These are phyloP conservation scores for Lactuca saligna DNA, from an alignment of 129 eudicot genomes.

Conservation along the genomic window DNA sequence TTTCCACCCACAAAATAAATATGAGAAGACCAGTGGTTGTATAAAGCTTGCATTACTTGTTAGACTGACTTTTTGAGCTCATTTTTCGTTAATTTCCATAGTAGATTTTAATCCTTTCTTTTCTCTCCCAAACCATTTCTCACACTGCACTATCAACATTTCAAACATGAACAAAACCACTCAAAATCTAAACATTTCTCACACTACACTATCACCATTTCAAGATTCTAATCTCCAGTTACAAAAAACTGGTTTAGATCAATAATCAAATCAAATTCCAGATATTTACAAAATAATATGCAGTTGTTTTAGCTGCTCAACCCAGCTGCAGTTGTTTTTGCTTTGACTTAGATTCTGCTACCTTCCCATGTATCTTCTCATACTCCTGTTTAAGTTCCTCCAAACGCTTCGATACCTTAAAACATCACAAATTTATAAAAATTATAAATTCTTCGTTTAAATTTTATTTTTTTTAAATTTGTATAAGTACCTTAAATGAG, in stretches of 20 bases:
- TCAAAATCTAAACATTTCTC: not conserved
- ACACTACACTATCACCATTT: slow-evolving; percentile 4
- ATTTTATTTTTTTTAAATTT: too few species aligned
- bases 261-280: slow-evolving; percentile 4
- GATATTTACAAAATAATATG: slow-evolving; percentile 26
- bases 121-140: too few species aligned
- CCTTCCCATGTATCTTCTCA: slow-evolving; percentile 63
- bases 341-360: slow-evolving; percentile 36
- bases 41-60: too few species aligned
- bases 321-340: slow-evolving; percentile 40
- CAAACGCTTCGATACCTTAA: slow-evolving; percentile 73
- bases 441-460: not conserved
- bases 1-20: too few species aligned
- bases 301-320: slow-evolving; percentile 11
- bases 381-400: slow-evolving; percentile 76
- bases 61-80: too few species aligned
- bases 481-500: slow-evolving; percentile 63
- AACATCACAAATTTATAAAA: slow-evolving; percentile 9
- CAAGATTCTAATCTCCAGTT: slow-evolving; percentile 5
- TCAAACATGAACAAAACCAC: slow-evolving; percentile 21
- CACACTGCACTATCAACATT: not conserved
- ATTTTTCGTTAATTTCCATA: too few species aligned
- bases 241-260: slow-evolving; percentile 9
- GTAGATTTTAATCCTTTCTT: too few species aligned
- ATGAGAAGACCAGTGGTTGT: too few species aligned